Evolutionary conservation across 495 filamentous ascomycete genomes (phyloP), one percentile per base, ranked within the genome.

Genomic region (Cercophora scortea): DNA sequence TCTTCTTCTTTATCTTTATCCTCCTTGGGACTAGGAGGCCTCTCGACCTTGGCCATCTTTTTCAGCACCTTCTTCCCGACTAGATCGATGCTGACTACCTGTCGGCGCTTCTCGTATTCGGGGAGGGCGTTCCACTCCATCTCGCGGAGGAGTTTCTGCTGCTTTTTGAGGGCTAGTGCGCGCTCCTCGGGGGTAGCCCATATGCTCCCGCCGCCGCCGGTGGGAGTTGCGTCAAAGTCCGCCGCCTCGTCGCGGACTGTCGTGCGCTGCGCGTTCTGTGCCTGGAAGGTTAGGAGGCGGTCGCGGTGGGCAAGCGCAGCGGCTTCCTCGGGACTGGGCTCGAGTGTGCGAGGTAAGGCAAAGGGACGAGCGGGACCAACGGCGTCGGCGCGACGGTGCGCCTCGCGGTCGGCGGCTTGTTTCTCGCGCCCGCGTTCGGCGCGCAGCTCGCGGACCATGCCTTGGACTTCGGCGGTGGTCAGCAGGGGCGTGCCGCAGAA

Each of bases 221-320:
- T 25, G 2, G 25, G 25, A 2, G 25, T 25, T 0, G 83, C 86
- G 48, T 97, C 93, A 55, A 93, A 97, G 59, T 98, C 93, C 0
- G 91, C 85, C 1, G 89, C 91, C 66, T 98, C 92, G 65, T 98
- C 93, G 18, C 90, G 81, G 11, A 98, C 86, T 32, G 84, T 88
- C 4, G 93, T 98, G 9, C 93, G 74, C 43, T 81, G 80, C 0
- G 91, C 90, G 56, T 95, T 96, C 60, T 95, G 83, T 8, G 88
- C 82, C 63, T 98, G 93, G 66, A 88, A 98, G 0, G 71, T 71
- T 0, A 98, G 76, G 3, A 98, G 73, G 49, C 78, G 86, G 62
- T 98, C 90, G 0, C 92, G 77, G 54, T 98, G 93, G 49, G 84
- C 83, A 47, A 81, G 74, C 1, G 88, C 88, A 50, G 73, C 80